Conservation (phyloP, 164 flowering plant species). For the Akebia trifoliata region DNA sequence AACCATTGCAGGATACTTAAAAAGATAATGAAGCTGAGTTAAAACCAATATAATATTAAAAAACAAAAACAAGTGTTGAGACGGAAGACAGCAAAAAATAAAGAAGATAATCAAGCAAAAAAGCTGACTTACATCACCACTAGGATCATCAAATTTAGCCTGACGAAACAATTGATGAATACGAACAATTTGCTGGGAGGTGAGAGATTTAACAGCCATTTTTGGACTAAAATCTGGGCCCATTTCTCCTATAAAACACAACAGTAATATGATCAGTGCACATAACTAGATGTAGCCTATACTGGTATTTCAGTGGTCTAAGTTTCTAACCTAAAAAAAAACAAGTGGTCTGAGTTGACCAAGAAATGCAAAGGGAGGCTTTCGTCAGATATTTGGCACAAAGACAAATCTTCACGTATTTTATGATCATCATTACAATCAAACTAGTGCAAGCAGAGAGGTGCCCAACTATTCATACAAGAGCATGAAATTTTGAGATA, state of each 20-base stretch:
- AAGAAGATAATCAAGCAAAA: neutral
- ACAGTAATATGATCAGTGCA: neutral
- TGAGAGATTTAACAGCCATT: constrained; percentile 80
- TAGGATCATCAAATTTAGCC: constrained; percentile 98
- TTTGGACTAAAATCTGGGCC: constrained; percentile 88
- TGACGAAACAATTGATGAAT: constrained; percentile 98
- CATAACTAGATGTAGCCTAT: neutral
- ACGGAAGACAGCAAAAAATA: neutral
- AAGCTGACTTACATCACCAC: constrained; percentile 71
- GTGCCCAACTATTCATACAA: neutral
- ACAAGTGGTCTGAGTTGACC: no score
- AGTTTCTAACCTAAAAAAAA: no score
- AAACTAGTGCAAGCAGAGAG: neutral
- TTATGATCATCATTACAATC: neutral
- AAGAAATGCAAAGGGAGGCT: no score
- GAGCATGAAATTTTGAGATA: no score
- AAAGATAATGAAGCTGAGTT: neutral
- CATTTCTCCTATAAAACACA: constrained; percentile 77
- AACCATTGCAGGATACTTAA: neutral
- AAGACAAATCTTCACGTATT: neutral
- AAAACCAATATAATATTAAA: neutral
- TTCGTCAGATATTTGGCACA: neutral
- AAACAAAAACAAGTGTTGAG: neutral
- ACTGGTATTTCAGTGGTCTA: no score
- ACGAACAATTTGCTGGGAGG: constrained; percentile 91